A percentile compares a stretch with the other conserved stretches of the same genome.
Evolutionary conservation across 2,329 filamentous ascomycete species (phyloP).

Genomic region (Xylaria sp.): DNA sequence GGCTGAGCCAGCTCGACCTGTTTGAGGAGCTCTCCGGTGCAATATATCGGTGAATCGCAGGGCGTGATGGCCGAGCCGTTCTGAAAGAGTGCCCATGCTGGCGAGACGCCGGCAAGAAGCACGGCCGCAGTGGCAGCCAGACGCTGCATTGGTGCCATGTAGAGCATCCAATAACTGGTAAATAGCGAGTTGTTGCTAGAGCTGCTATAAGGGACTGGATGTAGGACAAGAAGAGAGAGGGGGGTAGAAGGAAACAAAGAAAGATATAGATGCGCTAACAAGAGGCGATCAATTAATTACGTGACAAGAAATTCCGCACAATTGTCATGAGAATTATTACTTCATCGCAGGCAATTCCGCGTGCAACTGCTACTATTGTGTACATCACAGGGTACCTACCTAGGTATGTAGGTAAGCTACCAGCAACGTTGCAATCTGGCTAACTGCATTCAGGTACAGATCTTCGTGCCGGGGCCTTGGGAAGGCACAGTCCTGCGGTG

Average conservation of each 20-base stretch:
- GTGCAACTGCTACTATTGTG: slow-evolving; percentile 11
- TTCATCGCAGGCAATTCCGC: background rate
- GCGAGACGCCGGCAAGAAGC: slow-evolving; percentile 37
- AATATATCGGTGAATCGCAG: slow-evolving; percentile 76
- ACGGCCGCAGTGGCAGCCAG: slow-evolving; percentile 32
- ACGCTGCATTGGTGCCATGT: slow-evolving; percentile 27
- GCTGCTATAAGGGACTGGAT: too few relatives aligned
- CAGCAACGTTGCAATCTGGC: slow-evolving; percentile 6
- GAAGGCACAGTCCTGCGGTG: background rate
- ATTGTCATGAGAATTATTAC: background rate
- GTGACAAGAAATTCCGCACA: background rate
- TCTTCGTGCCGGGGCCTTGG: slow-evolving; percentile 15
- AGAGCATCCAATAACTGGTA: background rate
- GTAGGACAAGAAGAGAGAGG: background rate
- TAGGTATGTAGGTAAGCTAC: background rate
- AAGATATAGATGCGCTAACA: slow-evolving; percentile 2
- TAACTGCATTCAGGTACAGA: slow-evolving; percentile 22
- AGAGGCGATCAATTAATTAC: background rate
- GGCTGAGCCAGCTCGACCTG: slow-evolving; percentile 72
- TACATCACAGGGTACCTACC: slow-evolving; percentile 13
- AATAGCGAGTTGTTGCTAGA: slow-evolving; percentile 9
- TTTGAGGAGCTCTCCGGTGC: slow-evolving; percentile 71
- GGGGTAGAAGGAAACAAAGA: background rate
- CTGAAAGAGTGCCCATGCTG: slow-evolving; percentile 62
- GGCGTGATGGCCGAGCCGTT: slow-evolving; percentile 71